Conservation (phyloP, 2,329 filamentous ascomycete species). For the Blastomyces percursus region DNA sequence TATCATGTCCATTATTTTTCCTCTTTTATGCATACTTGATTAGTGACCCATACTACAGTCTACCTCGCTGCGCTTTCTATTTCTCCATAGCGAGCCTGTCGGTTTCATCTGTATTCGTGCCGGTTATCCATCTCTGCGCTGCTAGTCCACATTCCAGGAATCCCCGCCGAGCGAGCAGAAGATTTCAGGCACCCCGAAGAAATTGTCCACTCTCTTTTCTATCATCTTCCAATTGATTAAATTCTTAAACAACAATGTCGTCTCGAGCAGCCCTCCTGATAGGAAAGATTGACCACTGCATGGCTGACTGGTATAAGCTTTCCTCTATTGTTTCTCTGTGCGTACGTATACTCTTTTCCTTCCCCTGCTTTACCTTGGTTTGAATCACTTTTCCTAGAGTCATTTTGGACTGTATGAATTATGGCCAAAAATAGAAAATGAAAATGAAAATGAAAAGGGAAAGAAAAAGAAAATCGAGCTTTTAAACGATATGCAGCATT, state of each 20-base stretch:
- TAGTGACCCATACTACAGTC: neutral
- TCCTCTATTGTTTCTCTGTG: conserved; percentile 33
- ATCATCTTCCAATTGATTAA: neutral
- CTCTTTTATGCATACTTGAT: neutral
- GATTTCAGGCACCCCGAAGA: neutral
- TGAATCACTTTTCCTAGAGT: neutral
- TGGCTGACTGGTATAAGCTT: conserved; percentile 34
- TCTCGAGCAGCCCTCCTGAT: conserved; percentile 34
- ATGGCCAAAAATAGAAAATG: neutral
- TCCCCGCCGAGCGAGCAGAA: neutral
- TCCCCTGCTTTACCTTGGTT: neutral
- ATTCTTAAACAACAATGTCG: conserved; percentile 21
- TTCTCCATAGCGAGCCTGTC: neutral
- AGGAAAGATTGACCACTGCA: conserved; percentile 33
- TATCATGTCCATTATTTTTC: neutral
- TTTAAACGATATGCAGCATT: neutral
- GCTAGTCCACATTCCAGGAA: neutral
- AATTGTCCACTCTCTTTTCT: neutral
- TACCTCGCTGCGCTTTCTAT: neutral
- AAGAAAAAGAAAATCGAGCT: no score
- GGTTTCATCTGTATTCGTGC: neutral
- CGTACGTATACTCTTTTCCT: conserved; percentile 19
- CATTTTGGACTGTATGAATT: no score
- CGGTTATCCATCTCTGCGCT: neutral
- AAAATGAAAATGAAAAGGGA: no score